These are phyloP conservation scores for Licmophora abbreviata DNA, from an alignment of 108 stramenopile genomes.

Conservation along the genomic window DNA sequence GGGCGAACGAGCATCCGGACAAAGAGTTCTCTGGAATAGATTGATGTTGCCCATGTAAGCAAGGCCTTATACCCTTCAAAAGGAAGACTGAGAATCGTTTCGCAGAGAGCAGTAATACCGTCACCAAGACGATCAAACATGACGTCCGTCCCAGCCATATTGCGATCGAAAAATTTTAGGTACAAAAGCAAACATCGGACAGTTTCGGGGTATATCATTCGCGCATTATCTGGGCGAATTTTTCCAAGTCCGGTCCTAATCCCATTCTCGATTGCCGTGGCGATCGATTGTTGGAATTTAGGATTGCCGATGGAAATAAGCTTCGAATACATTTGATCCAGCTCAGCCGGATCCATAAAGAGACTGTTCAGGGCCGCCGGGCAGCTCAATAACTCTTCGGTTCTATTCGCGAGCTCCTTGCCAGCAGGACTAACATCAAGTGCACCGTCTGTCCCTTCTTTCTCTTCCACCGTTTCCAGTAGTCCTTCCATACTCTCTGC, in stretches of 20 bases:
- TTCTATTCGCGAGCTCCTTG: slow-evolving; percentile 33
- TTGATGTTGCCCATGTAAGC: slow-evolving; percentile 30
- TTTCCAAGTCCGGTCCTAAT: slow-evolving; percentile 48
- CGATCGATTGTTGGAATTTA: slow-evolving; percentile 30
- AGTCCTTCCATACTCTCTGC: slow-evolving; percentile 5
- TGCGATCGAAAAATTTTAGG: slow-evolving; percentile 44
- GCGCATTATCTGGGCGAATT: slow-evolving; percentile 21
- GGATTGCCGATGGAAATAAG: slow-evolving; percentile 17
- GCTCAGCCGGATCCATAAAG: slow-evolving; percentile 52
- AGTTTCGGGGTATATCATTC: slow-evolving; percentile 55
- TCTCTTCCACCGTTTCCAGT: slow-evolving; percentile 8
- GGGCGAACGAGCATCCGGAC: slow-evolving; percentile 53
- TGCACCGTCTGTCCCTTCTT: slow-evolving; percentile 19
- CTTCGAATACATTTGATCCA: slow-evolving; percentile 43
- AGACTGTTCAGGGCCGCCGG: slow-evolving; percentile 57
- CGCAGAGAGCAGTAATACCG: slow-evolving; percentile 23
- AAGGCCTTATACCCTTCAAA: slow-evolving; percentile 52
- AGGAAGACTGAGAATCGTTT: slow-evolving; percentile 31
- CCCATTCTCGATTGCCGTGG: slow-evolving; percentile 46
- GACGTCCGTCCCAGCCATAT: slow-evolving; percentile 12
- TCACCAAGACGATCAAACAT: slow-evolving; percentile 19
- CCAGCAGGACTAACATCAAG: slow-evolving; percentile 20
- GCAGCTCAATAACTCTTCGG: slow-evolving; percentile 52
- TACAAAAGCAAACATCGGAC: slow-evolving; percentile 59
- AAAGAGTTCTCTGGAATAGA: slow-evolving; percentile 41